phyloP scores from a whole-genome alignment of 331 rosid genomes.

The Arachis monticola region DNA sequence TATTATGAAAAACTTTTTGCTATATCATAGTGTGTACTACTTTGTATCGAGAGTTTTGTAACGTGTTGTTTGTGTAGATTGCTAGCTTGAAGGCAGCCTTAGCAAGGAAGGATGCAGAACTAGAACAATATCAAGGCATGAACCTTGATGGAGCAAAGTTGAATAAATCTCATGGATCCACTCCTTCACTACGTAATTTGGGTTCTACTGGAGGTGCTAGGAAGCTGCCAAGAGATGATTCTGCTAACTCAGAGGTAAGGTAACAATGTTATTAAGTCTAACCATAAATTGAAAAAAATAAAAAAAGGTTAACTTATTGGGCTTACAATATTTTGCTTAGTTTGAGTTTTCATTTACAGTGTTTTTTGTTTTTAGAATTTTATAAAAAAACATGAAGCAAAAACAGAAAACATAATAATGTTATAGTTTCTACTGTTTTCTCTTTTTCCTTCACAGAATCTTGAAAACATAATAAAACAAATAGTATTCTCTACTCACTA shows the following conservation, averaged over 20 bases:
- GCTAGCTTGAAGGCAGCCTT: conserved; percentile 80
- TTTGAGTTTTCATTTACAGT: too few relatives aligned
- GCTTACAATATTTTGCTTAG: too few relatives aligned
- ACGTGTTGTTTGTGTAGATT: conserved; percentile 48
- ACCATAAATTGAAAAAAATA: not conserved
- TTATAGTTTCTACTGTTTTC: too few relatives aligned
- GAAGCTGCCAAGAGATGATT: conserved; percentile 60
- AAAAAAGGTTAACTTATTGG: not conserved
- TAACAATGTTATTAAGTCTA: not conserved
- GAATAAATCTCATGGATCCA: conserved; percentile 55
- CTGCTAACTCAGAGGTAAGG: conserved; percentile 57
- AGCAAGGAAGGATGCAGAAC: conserved; percentile 72
- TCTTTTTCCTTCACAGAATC: too few relatives aligned
- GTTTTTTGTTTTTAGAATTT: too few relatives aligned
- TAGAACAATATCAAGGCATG: conserved; percentile 42
- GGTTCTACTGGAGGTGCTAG: conserved; percentile 40
- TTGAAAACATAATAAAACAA: too few relatives aligned
- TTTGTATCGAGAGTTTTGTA: not conserved
- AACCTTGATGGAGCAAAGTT: conserved; percentile 52
- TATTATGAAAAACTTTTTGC: too few relatives aligned
- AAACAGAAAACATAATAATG: too few relatives aligned
- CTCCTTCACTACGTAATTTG: conserved; percentile 56
- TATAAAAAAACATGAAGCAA: too few relatives aligned
- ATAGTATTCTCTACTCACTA: too few relatives aligned
- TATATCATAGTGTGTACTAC: not conserved